Evolutionary conservation across 495 filamentous ascomycete genomes (phyloP).

Genomic region (Rhizodiscina lignyota): DNA sequence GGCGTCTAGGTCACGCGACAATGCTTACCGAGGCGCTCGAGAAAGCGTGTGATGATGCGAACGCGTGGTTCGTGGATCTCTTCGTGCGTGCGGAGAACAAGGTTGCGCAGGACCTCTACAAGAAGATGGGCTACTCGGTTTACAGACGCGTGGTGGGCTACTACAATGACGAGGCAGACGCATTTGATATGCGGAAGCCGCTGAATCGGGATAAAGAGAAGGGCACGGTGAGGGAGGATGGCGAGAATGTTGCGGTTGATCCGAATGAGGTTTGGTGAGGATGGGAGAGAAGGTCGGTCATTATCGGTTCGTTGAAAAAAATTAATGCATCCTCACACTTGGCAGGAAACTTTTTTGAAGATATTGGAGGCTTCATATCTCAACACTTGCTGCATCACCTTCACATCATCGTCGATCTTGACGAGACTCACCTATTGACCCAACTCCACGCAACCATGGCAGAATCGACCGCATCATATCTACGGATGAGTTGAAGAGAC

Average conservation of each 20-base stretch:
- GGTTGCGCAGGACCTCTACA: slow-evolving; percentile 75
- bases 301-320: no score
- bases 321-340: no score
- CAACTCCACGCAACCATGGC: no score
- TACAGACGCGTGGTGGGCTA: slow-evolving; percentile 81
- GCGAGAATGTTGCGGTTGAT: slow-evolving; percentile 62
- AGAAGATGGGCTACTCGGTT: slow-evolving; percentile 72
- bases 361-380: no score
- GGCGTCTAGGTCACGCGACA: slow-evolving; percentile 72
- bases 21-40: slow-evolving; percentile 66
- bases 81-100: slow-evolving; percentile 82
- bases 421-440: no score
- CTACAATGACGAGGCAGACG: slow-evolving; percentile 85
- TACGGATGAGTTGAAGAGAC: no score
- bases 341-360: no score
- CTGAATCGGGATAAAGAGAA: slow-evolving; percentile 65
- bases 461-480: no score
- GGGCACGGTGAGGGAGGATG: slow-evolving; percentile 65
- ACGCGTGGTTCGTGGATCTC: slow-evolving; percentile 90
- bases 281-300: no score
- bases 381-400: no score
- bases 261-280: slow-evolving; percentile 75
- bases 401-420: no score
- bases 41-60: slow-evolving; percentile 53
- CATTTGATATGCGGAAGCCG: slow-evolving; percentile 92